These are phyloP conservation scores for Dillenia turbinata DNA, from an alignment of 164 flowering plant species.

Conservation along the genomic window DNA sequence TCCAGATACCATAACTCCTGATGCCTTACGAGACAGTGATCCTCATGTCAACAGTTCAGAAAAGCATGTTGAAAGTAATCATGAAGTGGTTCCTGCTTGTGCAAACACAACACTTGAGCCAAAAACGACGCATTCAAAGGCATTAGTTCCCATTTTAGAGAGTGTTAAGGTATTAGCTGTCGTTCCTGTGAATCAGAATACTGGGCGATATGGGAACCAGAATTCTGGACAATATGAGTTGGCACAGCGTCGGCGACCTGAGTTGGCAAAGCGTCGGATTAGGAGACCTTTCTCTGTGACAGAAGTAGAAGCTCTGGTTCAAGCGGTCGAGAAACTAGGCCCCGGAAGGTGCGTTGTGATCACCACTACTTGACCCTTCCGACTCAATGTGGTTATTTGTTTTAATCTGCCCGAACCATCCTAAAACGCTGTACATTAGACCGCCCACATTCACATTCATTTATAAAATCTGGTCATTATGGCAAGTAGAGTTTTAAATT, in stretches of 20 bases:
- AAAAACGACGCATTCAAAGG: slow-evolving; percentile 45
- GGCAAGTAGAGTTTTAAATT: not conserved
- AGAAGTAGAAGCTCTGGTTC: slow-evolving; percentile 98
- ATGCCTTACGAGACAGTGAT: slow-evolving; percentile 23
- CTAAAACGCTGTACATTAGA: too few species aligned
- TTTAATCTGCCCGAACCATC: too few species aligned
- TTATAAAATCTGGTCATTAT: too few species aligned
- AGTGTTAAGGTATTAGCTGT: slow-evolving; percentile 54
- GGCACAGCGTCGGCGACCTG: slow-evolving; percentile 27
- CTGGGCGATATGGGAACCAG: slow-evolving; percentile 12
- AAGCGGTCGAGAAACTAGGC: slow-evolving; percentile 96
- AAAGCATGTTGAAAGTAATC: slow-evolving; percentile 58
- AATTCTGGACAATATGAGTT: slow-evolving; percentile 33
- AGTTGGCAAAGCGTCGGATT: slow-evolving; percentile 74
- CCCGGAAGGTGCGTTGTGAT: slow-evolving; percentile 74
- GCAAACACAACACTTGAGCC: slow-evolving; percentile 41
- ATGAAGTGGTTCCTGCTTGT: slow-evolving; percentile 60
- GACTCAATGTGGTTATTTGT: too few species aligned
- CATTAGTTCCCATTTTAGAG: slow-evolving; percentile 55
- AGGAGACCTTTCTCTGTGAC: slow-evolving; percentile 94
- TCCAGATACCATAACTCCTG: slow-evolving; percentile 27
- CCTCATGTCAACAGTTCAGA: slow-evolving; percentile 25
- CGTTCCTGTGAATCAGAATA: slow-evolving; percentile 27
- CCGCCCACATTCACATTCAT: too few species aligned
- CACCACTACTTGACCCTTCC: too few species aligned